Conservation (phyloP, 1,139 yeast genomes). For the Zygosaccharomyces sapae region DNA sequence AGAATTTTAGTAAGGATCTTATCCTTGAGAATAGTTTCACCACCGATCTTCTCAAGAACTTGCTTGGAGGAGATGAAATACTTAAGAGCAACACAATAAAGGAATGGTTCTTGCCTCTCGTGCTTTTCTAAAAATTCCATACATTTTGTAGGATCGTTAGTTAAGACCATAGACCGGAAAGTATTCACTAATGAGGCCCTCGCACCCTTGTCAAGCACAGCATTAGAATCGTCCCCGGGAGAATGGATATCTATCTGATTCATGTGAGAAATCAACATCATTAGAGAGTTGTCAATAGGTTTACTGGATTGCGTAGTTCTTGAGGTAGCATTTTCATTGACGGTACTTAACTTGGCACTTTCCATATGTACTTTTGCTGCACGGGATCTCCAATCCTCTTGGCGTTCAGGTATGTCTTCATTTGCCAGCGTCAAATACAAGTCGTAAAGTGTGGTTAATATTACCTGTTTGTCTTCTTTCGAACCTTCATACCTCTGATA, state of each 20-base stretch:
- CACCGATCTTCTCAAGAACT: slow-evolving; percentile 52
- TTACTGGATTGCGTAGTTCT: slow-evolving; percentile 9
- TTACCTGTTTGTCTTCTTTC: slow-evolving; percentile 62
- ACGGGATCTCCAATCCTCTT: slow-evolving; percentile 56
- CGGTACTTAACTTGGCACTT: slow-evolving; percentile 34
- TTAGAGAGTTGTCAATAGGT: slow-evolving; percentile 52
- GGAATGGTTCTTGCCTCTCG: slow-evolving; percentile 59
- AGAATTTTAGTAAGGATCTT: slow-evolving; percentile 53
- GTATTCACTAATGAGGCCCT: slow-evolving; percentile 51
- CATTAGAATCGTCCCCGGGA: slow-evolving; percentile 32
- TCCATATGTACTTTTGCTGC: slow-evolving; percentile 52
- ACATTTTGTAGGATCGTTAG: slow-evolving; percentile 56
- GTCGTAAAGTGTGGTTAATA: slow-evolving; percentile 75
- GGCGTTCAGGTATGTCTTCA: slow-evolving; percentile 37
- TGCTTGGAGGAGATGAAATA: slow-evolving; percentile 58
- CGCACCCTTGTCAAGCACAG: slow-evolving; percentile 13
- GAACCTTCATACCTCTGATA: slow-evolving; percentile 74
- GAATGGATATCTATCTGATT: slow-evolving; percentile 43
- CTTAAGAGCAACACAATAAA: slow-evolving; percentile 62
- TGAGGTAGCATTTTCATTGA: slow-evolving; percentile 9
- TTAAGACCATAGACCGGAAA: slow-evolving; percentile 59
- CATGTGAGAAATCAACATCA: slow-evolving; percentile 63
- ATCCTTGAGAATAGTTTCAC: slow-evolving; percentile 44
- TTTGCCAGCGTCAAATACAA: slow-evolving; percentile 66
- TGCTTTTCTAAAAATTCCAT: slow-evolving; percentile 52